Evolutionary conservation across 768 basidiomycete species (phyloP).

Genomic region (Mycena pura): DNA sequence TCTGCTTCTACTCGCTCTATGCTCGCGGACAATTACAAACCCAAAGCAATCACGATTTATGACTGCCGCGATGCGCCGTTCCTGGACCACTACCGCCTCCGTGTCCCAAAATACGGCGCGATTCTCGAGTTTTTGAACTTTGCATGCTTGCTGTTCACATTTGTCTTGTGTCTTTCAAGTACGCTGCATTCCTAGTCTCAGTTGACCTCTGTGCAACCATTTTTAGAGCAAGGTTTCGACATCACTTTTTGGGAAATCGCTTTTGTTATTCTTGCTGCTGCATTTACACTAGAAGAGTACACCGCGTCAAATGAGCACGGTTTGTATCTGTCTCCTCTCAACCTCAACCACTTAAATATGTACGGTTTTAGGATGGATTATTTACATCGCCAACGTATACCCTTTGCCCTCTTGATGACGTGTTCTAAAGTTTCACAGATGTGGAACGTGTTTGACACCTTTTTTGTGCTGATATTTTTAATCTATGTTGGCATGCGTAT

Average conservation of each 20-base stretch:
- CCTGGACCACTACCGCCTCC: constrained; percentile 80
- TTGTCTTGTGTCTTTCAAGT: constrained; percentile 81
- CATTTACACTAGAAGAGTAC: constrained; percentile 87
- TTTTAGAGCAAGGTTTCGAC: constrained; percentile 61
- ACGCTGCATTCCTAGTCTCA: constrained; percentile 32
- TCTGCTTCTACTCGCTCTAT: constrained; percentile 71
- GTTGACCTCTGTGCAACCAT: neutral
- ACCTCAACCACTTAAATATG: neutral
- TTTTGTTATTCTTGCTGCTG: constrained; percentile 78
- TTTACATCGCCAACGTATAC: constrained; percentile 83
- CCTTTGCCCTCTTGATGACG: neutral
- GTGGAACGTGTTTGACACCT: constrained; percentile 90
- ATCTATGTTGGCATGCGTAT: constrained; percentile 70
- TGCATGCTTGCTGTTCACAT: constrained; percentile 66
- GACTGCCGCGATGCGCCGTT: constrained; percentile 70
- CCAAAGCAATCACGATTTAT: constrained; percentile 75
- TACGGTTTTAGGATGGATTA: constrained; percentile 39
- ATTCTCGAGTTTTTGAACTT: constrained; percentile 85
- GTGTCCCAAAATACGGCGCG: constrained; percentile 57
- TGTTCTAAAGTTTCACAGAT: constrained; percentile 53
- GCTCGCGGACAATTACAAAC: constrained; percentile 90
- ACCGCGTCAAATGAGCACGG: constrained; percentile 88
- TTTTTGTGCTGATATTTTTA: constrained; percentile 73
- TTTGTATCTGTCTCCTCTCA: constrained; percentile 51
- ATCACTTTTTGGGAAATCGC: constrained; percentile 69